Evolutionary conservation across 441 rosid genomes (phyloP), one percentile per base, ranked within the genome.

Genomic region (Oxalis stricta): DNA sequence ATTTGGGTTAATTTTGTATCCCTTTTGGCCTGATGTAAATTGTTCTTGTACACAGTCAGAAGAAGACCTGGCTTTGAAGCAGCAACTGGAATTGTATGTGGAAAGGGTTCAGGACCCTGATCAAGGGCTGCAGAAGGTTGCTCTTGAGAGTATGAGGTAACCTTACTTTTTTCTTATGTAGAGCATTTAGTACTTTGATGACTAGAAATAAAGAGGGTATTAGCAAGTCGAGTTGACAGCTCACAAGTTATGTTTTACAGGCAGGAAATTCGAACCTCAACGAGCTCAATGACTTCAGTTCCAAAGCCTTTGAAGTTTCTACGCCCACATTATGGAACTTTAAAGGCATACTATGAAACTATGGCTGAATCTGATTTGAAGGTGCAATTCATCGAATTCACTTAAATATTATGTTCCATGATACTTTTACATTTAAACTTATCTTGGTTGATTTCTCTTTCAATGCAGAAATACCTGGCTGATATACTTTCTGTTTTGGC

Each of bases 241-340:
- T 22, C 15, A 11, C 24, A 19, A 48, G 29, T 2, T 38, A 35
- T n/a, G 50, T 36, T 41, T 44, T 62, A 41, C 53, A 91, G 98
- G 72, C 82, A 83, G 58, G 96, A 80, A 62, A 83, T 91, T 22
- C 79, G 85, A 18, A 72, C 78, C 13, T 61, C 98, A 49, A 83
- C 96, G 6, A 85, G 95, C 66, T 91, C 98, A 34, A 82, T 91
- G 98, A 85, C 94, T 16, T 85, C 94, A 16, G 94, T 85, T 55
- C 96, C 96, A 15, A 89, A 89, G 70, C 96, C 94, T 9, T 70
- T 89, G 51, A 89, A 85, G 69, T 89, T 89, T 69, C 96, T 89
- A 45, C 82, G 96, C n/a, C 94, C 93, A 14, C 93, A 89, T 70
- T 89, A 89, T 69, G 93, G 77, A 69, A 69, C 85, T 45, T 72